phyloP scores from a whole-genome alignment of 495 filamentous ascomycete genomes.

The Cercophora newfieldiana region DNA sequence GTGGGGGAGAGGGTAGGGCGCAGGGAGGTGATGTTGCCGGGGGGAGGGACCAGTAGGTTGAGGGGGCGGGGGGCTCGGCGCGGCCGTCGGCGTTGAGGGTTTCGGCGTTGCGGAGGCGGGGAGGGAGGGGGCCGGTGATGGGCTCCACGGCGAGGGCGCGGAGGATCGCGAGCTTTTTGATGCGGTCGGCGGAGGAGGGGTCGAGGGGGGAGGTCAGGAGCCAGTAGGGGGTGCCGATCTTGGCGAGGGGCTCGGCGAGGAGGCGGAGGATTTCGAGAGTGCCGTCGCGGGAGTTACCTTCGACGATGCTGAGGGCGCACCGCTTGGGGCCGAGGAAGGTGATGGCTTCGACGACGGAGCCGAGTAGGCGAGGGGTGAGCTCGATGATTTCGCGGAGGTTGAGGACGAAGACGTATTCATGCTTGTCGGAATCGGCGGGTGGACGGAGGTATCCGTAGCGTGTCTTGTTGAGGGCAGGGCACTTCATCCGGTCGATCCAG shows the following conservation, averaged over 20 bases:
- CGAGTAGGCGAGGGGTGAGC: conserved; percentile 49
- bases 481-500: conserved; percentile 2
- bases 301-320: conserved; percentile 52
- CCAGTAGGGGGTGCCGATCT: neutral
- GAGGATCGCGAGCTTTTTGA: conserved; percentile 10
- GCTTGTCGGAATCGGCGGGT: neutral
- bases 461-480: neutral
- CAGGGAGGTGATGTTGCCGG: neutral
- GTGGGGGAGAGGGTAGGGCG: conserved; percentile 20
- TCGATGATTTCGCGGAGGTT: conserved; percentile 43
- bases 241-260: neutral
- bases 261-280: conserved; percentile 44
- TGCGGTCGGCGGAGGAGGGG: conserved; percentile 20
- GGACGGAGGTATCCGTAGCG: neutral
- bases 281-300: conserved; percentile 52
- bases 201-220: neutral
- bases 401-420: conserved; percentile 50
- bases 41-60: conserved; percentile 7
- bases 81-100: neutral
- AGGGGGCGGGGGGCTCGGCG: neutral
- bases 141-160: conserved; percentile 29
- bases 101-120: neutral
- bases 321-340: conserved; percentile 48
- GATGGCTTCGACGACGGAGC: conserved; percentile 47
- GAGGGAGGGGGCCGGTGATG: conserved; percentile 5